A percentile compares a stretch with the other conserved stretches of the same genome.
phyloP scores from a whole-genome alignment of 2,329 filamentous ascomycete species.

The Xylaria arbuscula region DNA sequence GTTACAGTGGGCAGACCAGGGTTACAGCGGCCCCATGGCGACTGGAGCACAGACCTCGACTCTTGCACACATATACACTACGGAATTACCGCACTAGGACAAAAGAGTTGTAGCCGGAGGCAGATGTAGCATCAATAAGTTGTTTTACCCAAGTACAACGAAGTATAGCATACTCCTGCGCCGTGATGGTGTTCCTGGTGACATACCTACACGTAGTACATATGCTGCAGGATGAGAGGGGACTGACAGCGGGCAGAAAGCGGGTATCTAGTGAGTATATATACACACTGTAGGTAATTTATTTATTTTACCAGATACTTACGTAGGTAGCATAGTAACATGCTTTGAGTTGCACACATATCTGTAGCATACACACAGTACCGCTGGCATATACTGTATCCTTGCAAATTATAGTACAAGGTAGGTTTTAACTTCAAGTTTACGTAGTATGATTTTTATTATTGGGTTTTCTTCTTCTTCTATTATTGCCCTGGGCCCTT shows the following conservation, averaged over 20 bases:
- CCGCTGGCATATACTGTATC: background rate
- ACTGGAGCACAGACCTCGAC: constrained; percentile 9
- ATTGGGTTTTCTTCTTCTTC: background rate
- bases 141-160: constrained; percentile 21
- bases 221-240: constrained; percentile 5
- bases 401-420: background rate
- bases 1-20: constrained; percentile 1
- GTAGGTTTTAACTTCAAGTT: background rate
- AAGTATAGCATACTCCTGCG: background rate
- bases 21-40: constrained; percentile 2
- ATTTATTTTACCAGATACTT: background rate
- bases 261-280: background rate
- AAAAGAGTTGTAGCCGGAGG: background rate
- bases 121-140: background rate
- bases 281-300: constrained; percentile 5
- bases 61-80: background rate
- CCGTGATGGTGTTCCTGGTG: background rate
- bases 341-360: background rate
- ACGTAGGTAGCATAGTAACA: background rate
- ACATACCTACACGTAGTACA: constrained; percentile 1
- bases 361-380: background rate
- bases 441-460: background rate
- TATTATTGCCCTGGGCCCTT: background rate
- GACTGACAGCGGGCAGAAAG: background rate
- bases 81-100: constrained; percentile 1